Evolutionary conservation across 768 basidiomycete species (phyloP).

Genomic region (Solioccasus polychromus): DNA sequence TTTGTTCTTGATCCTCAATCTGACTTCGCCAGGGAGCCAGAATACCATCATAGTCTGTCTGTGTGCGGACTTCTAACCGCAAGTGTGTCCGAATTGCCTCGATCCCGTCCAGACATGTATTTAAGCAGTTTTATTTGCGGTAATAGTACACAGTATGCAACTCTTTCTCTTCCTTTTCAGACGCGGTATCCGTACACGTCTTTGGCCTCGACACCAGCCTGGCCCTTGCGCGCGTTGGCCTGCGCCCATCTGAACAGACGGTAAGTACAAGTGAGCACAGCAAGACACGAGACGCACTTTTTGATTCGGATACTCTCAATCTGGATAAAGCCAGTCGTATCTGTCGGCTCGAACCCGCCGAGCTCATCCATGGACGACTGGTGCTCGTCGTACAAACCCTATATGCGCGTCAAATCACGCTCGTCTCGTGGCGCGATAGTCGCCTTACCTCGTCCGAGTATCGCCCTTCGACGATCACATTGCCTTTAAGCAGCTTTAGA

Average conservation of each 20-base stretch:
- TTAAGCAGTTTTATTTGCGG: too few relatives aligned
- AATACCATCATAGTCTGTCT: too few relatives aligned
- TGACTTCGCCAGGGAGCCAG: background rate
- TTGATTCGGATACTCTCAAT: constrained; percentile 98
- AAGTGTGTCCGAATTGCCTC: too few relatives aligned
- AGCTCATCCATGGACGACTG: constrained; percentile 99
- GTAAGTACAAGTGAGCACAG: background rate
- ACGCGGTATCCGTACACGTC: constrained; percentile 76
- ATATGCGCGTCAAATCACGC: background rate
- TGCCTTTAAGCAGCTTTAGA: constrained; percentile 94
- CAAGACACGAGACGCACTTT: constrained; percentile 55
- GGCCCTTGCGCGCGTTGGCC: constrained; percentile 81
- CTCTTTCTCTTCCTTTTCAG: constrained; percentile 22
- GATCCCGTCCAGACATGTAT: too few relatives aligned
- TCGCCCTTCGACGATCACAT: constrained; percentile 91
- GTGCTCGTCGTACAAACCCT: constrained; percentile 94
- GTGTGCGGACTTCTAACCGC: too few relatives aligned
- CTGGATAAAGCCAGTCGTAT: constrained; percentile 94
- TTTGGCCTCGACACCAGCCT: constrained; percentile 69
- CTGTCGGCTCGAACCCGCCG: constrained; percentile 95
- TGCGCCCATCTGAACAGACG: constrained; percentile 69
- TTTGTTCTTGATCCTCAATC: too few relatives aligned
- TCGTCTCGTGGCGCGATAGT: background rate
- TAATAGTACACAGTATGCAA: background rate
- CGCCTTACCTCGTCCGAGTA: constrained; percentile 77